Conservation (phyloP, 176 grass and related monocot genomes). For the Triticum timopheevii region DNA sequence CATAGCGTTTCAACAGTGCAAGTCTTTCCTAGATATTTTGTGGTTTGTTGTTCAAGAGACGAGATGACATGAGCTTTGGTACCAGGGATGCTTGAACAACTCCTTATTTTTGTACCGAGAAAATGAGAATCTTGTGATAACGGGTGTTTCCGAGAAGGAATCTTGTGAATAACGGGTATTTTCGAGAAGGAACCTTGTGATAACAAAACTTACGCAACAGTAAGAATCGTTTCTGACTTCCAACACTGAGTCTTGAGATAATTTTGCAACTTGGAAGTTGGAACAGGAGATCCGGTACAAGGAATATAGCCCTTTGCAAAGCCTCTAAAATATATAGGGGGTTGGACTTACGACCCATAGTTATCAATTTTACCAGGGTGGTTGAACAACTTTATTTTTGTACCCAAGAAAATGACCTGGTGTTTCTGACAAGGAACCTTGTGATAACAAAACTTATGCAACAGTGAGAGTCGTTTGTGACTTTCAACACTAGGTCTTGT, state of each 20-base stretch:
- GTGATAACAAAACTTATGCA: background rate
- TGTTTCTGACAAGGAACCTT: background rate
- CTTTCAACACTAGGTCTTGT: background rate
- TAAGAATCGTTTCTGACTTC: background rate
- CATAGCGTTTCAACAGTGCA: background rate
- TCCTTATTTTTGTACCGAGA: background rate
- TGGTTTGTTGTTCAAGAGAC: background rate
- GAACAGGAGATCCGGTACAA: too few species aligned
- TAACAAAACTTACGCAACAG: background rate
- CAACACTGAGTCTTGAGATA: background rate
- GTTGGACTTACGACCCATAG: too few species aligned
- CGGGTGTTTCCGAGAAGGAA: background rate
- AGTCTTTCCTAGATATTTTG: background rate
- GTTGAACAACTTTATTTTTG: too few species aligned
- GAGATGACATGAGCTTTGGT: background rate
- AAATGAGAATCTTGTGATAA: background rate
- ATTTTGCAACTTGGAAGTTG: background rate
- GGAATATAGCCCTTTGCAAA: too few species aligned
- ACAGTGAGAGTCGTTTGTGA: background rate
- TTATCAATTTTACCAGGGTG: too few species aligned
- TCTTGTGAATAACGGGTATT: background rate
- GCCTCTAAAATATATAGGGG: too few species aligned
- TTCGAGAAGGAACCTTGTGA: background rate
- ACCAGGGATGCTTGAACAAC: too few species aligned
- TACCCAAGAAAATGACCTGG: constrained; percentile 7